These are phyloP conservation scores for Parietichytrium sp. DNA, from an alignment of 108 stramenopile genomes.

Conservation along the genomic window DNA sequence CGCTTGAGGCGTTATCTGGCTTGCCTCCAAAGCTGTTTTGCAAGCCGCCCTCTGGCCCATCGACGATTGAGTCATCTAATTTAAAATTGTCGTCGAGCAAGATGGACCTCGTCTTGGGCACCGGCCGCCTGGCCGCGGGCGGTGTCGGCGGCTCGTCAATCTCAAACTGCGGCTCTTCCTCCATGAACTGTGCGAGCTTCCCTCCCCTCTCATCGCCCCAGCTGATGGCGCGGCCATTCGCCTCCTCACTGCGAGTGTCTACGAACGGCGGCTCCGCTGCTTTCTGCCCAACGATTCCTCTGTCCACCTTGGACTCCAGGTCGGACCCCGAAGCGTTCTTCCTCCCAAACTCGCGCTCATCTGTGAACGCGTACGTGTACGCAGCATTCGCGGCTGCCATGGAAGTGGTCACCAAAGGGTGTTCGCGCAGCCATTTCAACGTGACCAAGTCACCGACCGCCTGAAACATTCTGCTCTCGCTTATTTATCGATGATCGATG, in stretches of 20 bases:
- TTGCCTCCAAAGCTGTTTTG: no score
- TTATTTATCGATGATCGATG: no score
- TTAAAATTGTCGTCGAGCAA: no score
- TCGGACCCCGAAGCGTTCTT: background rate
- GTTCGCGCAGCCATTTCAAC: constrained; percentile 35
- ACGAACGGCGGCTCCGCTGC: no score
- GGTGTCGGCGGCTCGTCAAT: no score
- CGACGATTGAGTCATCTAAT: no score
- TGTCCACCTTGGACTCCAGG: background rate
- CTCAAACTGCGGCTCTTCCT: background rate
- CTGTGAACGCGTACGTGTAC: background rate
- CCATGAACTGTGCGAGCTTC: constrained; percentile 38
- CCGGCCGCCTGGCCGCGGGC: no score
- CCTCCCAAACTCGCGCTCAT: background rate
- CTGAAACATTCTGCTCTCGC: background rate
- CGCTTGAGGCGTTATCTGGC: no score
- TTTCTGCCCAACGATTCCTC: no score
- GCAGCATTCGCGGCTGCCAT: constrained; percentile 25
- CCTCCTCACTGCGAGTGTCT: no score
- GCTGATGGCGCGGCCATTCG: background rate
- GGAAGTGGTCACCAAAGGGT: constrained; percentile 29
- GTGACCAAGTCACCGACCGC: constrained; percentile 34
- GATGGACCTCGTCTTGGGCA: no score
- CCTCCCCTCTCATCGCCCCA: constrained; percentile 28
- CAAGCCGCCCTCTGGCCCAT: no score